These are phyloP conservation scores for Cardamine chenopodiifolia DNA, from an alignment of 345 rosid genomes.

Conservation along the genomic window DNA sequence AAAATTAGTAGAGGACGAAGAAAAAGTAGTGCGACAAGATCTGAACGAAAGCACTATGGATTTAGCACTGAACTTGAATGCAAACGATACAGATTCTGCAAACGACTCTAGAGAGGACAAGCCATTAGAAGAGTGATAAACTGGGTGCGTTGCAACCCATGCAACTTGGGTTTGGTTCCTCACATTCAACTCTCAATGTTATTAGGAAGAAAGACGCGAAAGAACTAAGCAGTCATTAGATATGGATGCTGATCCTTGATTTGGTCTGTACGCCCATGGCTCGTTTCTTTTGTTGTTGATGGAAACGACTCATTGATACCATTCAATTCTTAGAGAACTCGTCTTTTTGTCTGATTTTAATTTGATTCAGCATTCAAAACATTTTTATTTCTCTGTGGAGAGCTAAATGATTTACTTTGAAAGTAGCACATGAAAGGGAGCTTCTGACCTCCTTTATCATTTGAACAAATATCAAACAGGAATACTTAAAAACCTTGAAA, in stretches of 20 bases:
- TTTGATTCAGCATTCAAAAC: constrained; percentile 6
- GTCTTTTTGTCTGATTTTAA: background rate
- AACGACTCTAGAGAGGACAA: constrained; percentile 38
- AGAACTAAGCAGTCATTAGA: constrained; percentile 21
- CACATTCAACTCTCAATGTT: background rate
- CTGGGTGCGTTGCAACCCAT: background rate
- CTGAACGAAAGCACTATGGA: constrained; percentile 83
- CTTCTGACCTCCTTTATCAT: constrained; percentile 17
- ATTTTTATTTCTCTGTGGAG: background rate
- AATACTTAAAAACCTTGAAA: constrained; percentile 4
- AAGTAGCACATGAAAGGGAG: constrained; percentile 6
- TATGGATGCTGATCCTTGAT: constrained; percentile 7
- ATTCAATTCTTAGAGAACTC: constrained; percentile 18
- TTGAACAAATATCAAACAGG: constrained; percentile 14
- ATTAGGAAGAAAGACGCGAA: constrained; percentile 16
- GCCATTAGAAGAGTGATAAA: constrained; percentile 29
- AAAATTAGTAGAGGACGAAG: constrained; percentile 55
- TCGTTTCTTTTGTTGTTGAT: constrained; percentile 2
- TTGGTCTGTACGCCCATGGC: constrained; percentile 1
- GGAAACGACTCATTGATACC: constrained; percentile 29
- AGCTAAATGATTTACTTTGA: background rate
- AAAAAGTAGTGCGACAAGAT: constrained; percentile 73
- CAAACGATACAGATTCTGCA: constrained; percentile 50
- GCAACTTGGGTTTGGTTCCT: background rate
- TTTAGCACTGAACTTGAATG: constrained; percentile 67